Evolutionary conservation across 306 rosid genomes (phyloP), one percentile per base, ranked within the genome.

Genomic region (Sechiopsis laciniata): DNA sequence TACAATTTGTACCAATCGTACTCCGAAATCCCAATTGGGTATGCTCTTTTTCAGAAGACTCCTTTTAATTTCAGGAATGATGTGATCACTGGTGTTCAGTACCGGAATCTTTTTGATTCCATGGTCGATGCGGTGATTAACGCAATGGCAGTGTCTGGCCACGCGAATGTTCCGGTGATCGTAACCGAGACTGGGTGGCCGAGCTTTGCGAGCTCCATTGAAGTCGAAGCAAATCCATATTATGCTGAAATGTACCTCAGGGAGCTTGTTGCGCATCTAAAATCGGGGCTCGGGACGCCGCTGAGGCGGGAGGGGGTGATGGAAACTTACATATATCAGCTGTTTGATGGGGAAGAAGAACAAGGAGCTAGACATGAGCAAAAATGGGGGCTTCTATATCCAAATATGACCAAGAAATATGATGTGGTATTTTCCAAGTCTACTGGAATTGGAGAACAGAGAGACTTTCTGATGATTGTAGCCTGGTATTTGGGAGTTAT

Each of bases 141-240:
- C 13, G 90, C 98, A 2, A 88, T 90, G 88, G 86, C 87, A 0
- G 77, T 83, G 57, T 84, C 85, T 0, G 98, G 97, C 0, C 78
- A 86, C 74, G 86, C 80, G 79, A 80, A 75, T 1, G 76, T 93
- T 1, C 96, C 91, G 2, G 9, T 93, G 3, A 29, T 90, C 0
- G 98, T 93, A 6, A 82, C 96, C 0, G 98, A 90, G 80, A 90
- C 98, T 0, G 97, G 97, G 14, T 93, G 98, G 98, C 98, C 96
- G 7, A 89, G 89, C 78, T 52, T 74, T 0, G 82, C 59, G 26
- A 71, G 73, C 54, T 73, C 71, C 1, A 17, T 46, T 7, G 98
- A 93, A 75, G 82, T 71, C 0, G 96, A 93, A 15, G 96, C 95
- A 0, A 88, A 90, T 70, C 32, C 74, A 14, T 86, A 65, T 5